Conservation (phyloP, 805 yeast species). For the Metschnikowia henanensis region DNA sequence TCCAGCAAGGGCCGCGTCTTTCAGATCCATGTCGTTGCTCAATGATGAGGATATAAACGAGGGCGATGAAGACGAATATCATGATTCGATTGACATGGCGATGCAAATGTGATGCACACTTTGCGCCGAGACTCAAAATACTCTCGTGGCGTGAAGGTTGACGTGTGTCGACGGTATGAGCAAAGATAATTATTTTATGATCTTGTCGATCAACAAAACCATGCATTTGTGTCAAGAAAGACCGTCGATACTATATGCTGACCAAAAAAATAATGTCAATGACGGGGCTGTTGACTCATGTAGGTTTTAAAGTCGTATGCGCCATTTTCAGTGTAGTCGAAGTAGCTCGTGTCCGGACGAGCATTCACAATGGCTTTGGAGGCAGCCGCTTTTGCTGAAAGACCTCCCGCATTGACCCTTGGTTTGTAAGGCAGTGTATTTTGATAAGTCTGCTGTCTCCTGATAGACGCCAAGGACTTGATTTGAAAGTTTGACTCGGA, state of each 20-base stretch:
- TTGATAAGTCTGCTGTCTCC: constrained; percentile 5
- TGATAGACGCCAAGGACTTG: constrained; percentile 11
- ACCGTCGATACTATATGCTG: no score
- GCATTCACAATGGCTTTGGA: background rate
- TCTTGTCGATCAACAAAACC: no score
- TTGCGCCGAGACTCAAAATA: no score
- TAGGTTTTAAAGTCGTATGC: constrained; percentile 39
- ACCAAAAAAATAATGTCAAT: background rate
- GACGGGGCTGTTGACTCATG: constrained; percentile 27
- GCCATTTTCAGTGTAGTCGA: constrained; percentile 33
- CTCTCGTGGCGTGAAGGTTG: no score
- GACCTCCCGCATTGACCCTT: background rate
- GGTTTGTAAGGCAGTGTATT: background rate
- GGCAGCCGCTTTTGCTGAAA: background rate
- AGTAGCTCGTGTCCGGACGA: constrained; percentile 26
- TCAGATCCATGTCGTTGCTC: constrained; percentile 29
- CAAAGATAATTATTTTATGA: no score
- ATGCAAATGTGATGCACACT: background rate
- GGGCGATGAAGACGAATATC: constrained; percentile 18
- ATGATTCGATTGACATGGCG: background rate
- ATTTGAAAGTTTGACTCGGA: constrained; percentile 19
- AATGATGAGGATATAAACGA: constrained; percentile 22
- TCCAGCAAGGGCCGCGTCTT: constrained; percentile 31
- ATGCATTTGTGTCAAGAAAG: no score
- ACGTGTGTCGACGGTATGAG: no score